Evolutionary conservation across 1,139 yeast genomes (phyloP), one percentile per base, ranked within the genome.

Genomic region (Pichia sp.): DNA sequence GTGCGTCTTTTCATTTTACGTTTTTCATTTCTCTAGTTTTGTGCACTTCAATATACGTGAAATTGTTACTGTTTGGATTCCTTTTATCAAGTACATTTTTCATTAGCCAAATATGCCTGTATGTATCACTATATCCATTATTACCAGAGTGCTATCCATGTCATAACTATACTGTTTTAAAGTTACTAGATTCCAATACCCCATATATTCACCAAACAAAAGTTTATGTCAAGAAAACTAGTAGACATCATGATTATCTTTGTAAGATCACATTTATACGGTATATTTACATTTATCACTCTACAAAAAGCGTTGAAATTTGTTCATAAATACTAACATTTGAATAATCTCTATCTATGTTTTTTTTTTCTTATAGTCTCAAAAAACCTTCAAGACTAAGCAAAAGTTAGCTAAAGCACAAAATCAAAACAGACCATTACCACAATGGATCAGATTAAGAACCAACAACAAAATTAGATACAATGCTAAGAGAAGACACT

Each of bases 401-500:
- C 95, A 90, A 81, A 92, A 89, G 85, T 85, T 94, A 76, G 97
- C 96, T 73, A 92, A 92, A 85, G 97, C 97, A 73, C 84, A 84
- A 74, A 92, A 90, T 81, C 96, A 89, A 80, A 92, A 90, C 94
- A 88, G 98, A 82, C 97, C 97, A 73, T 85, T 94, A 74, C 98
- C 99, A 70, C 97, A 92, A 80, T 94, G 97, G 97, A 81, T 90
- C 86, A 88, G 98, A 80, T 84, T 92, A 79, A 92, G 90, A 85
- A 89, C 98, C 74, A 84, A 79, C 77, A 90, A 89, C 95, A 89
- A 83, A 69, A 85, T 92, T 82, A 87, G 92, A 82, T 92, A 90
- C 90, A 92, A 92, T 80, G 95, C 96, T 72, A 92, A 92, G 90
- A 89, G 97, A 87, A 86, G 98, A 84, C 96, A 94, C 95, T 94